phyloP scores from a whole-genome alignment of 2,329 filamentous ascomycete genomes.

The Cytospora piceicola region DNA sequence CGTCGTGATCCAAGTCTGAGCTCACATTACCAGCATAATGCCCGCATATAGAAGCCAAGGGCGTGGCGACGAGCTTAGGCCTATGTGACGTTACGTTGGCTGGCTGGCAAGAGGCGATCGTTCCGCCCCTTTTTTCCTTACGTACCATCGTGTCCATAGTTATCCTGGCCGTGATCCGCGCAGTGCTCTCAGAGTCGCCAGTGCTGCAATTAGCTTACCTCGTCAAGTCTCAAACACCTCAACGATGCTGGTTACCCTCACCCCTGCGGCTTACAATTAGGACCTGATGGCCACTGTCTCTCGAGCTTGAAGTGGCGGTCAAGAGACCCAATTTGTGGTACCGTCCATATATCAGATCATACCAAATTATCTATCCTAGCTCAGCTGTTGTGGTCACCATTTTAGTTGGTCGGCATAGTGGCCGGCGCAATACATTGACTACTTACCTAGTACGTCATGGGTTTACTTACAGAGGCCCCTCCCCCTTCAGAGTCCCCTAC shows the following conservation, averaged over 20 bases:
- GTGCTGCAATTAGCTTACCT: background rate
- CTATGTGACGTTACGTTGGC: background rate
- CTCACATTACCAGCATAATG: background rate
- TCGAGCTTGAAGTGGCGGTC: background rate
- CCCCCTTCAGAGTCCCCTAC: background rate
- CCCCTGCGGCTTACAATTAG: background rate
- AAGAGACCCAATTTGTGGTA: background rate
- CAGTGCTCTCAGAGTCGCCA: background rate
- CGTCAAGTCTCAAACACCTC: background rate
- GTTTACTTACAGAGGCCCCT: background rate
- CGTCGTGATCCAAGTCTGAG: background rate
- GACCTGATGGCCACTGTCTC: background rate
- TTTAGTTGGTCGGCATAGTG: background rate
- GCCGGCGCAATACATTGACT: background rate
- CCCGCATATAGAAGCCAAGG: background rate
- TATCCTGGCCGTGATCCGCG: background rate
- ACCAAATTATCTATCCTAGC: background rate
- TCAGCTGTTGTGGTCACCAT: background rate
- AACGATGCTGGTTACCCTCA: background rate
- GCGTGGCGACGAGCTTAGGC: background rate
- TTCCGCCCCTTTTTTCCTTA: background rate
- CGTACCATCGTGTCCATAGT: background rate
- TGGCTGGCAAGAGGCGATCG: background rate
- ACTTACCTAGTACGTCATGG: background rate
- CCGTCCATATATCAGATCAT: background rate